These are phyloP conservation scores for Bidens hawaiensis DNA, from an alignment of 140 eudicot genomes.

Conservation along the genomic window DNA sequence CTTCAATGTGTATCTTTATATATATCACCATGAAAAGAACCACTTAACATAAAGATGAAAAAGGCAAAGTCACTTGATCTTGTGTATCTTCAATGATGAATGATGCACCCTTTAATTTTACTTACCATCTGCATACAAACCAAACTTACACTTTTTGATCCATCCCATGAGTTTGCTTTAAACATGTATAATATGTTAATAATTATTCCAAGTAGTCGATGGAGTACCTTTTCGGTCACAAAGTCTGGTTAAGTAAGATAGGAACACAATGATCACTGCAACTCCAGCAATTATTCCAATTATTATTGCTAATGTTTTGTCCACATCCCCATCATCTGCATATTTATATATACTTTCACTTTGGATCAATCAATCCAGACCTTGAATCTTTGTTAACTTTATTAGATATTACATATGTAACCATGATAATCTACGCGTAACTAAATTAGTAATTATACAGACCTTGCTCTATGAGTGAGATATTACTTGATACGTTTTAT, in stretches of 20 bases:
- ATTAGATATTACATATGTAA: background rate
- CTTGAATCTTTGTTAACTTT: background rate
- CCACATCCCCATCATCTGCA: constrained; percentile 44
- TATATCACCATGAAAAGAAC: constrained; percentile 35
- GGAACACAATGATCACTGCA: constrained; percentile 54
- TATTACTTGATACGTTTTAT: no score
- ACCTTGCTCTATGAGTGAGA: no score
- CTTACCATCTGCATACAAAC: constrained; percentile 26
- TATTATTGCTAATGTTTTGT: constrained; percentile 72
- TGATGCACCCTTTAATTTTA: constrained; percentile 21
- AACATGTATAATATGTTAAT: constrained; percentile 5
- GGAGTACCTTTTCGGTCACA: constrained; percentile 61
- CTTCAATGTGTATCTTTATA: constrained; percentile 39
- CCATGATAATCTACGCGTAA: no score
- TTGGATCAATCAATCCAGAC: background rate
- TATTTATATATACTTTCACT: background rate
- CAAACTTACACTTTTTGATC: background rate
- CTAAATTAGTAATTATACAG: no score
- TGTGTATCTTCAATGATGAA: constrained; percentile 26
- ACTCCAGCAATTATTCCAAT: constrained; percentile 77
- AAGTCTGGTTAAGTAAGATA: constrained; percentile 47
- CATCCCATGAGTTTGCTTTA: constrained; percentile 12
- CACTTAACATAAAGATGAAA: constrained; percentile 26
- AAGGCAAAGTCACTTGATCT: constrained; percentile 29
- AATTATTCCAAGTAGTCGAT: background rate